These are phyloP conservation scores for Fusarium armeniacum DNA, from an alignment of 2,329 filamentous ascomycete species.

Conservation along the genomic window DNA sequence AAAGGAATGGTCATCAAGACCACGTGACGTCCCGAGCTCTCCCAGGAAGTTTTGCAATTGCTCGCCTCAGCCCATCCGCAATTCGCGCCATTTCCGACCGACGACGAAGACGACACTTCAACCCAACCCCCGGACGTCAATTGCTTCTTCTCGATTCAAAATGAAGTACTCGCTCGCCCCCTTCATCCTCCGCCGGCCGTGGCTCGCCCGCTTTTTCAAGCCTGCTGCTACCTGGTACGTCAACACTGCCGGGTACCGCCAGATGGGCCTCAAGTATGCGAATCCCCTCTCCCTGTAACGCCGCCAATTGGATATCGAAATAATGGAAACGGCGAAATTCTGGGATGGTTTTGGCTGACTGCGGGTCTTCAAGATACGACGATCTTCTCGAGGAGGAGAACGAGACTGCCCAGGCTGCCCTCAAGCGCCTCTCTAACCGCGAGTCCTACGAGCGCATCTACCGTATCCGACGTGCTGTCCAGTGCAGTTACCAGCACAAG, in stretches of 20 bases:
- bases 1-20: slow-evolving; percentile 50
- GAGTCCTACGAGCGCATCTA: slow-evolving; percentile 97
- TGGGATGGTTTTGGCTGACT: slow-evolving; percentile 45
- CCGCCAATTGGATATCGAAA: slow-evolving; percentile 41
- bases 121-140: slow-evolving; percentile 46
- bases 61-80: slow-evolving; percentile 53
- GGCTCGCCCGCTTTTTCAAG: slow-evolving; percentile 81
- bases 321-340: slow-evolving; percentile 5
- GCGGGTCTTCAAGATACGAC: slow-evolving; percentile 76
- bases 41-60: slow-evolving; percentile 51
- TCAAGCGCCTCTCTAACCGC: slow-evolving; percentile 91
- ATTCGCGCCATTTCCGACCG: slow-evolving; percentile 53
- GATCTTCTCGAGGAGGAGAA: slow-evolving; percentile 95
- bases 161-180: slow-evolving; percentile 81
- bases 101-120: slow-evolving; percentile 43
- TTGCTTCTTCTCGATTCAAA: slow-evolving; percentile 53
- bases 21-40: slow-evolving; percentile 55
- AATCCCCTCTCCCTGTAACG: slow-evolving; percentile 24
- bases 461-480: slow-evolving; percentile 94
- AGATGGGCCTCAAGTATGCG: slow-evolving; percentile 87
- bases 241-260: slow-evolving; percentile 90
- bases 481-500: slow-evolving; percentile 76
- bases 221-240: slow-evolving; percentile 91
- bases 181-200: slow-evolving; percentile 86
- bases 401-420: slow-evolving; percentile 85